phyloP scores from a whole-genome alignment of 2,329 filamentous ascomycete genomes.

The Arthrobotrys sinensis region DNA sequence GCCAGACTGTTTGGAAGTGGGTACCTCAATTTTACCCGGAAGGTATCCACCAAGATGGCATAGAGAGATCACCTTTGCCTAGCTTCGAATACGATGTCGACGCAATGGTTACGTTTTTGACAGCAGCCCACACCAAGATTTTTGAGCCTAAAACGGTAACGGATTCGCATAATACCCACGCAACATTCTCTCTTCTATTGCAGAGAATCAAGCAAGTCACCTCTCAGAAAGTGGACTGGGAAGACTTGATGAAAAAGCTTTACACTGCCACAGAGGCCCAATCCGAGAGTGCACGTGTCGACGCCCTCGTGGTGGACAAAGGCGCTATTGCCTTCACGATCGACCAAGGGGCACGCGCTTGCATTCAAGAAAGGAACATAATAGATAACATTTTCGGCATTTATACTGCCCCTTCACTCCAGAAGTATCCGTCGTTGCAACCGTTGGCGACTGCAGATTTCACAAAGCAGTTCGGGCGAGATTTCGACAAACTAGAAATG shows the following conservation, averaged over 20 bases:
- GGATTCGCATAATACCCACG: conserved; percentile 13
- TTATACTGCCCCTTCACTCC: background rate
- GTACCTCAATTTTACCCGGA: background rate
- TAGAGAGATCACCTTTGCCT: background rate
- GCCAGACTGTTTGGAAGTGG: conserved; percentile 33
- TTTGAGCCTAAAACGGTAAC: conserved; percentile 22
- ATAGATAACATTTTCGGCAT: background rate
- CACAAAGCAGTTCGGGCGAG: background rate
- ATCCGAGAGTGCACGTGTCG: too few relatives aligned
- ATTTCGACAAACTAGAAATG: background rate
- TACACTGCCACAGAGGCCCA: too few relatives aligned
- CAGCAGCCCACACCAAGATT: conserved; percentile 13
- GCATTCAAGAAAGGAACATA: background rate
- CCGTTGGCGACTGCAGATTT: too few relatives aligned
- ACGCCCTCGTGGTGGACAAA: too few relatives aligned
- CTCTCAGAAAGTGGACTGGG: conserved; percentile 18
- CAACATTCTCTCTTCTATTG: conserved; percentile 38
- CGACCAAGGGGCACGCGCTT: too few relatives aligned
- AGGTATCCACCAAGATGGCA: background rate
- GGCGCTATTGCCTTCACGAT: too few relatives aligned
- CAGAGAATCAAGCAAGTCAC: conserved; percentile 15
- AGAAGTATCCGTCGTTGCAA: too few relatives aligned
- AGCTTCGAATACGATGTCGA: conserved; percentile 29
- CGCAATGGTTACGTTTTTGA: conserved; percentile 14
- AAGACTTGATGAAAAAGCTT: background rate